Evolutionary conservation across 2,329 filamentous ascomycete species (phyloP).

Genomic region (Podosphaera fusca): DNA sequence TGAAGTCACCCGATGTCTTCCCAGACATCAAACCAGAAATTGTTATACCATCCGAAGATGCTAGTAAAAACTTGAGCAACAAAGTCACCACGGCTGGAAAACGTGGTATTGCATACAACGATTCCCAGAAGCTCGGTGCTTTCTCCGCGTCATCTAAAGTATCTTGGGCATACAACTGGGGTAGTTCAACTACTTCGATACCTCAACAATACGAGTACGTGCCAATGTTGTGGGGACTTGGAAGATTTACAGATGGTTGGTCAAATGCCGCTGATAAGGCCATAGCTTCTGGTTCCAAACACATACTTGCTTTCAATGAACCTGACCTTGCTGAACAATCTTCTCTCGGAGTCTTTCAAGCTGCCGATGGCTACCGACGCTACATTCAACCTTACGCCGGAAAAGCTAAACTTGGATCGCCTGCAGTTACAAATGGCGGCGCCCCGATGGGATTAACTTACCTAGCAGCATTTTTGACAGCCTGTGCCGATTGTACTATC

Average conservation of each 20-base stretch:
- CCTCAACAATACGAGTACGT: conserved; percentile 30
- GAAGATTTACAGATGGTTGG: conserved; percentile 26
- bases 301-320: conserved; percentile 50
- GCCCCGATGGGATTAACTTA: conserved; percentile 20
- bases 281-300: conserved; percentile 28
- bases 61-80: background rate
- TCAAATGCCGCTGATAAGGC: conserved; percentile 24
- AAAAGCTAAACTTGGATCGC: conserved; percentile 22
- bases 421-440: conserved; percentile 24
- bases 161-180: conserved; percentile 51
- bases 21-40: background rate
- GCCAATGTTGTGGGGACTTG: conserved; percentile 41
- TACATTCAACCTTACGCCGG: conserved; percentile 23
- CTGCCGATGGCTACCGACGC: conserved; percentile 19
- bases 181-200: conserved; percentile 18
- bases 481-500: conserved; percentile 21
- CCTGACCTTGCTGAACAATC: conserved; percentile 37
- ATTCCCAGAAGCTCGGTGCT: conserved; percentile 25
- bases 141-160: conserved; percentile 24
- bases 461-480: conserved; percentile 21
- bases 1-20: conserved; percentile 1
- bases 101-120: conserved; percentile 49
- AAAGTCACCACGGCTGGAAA: conserved; percentile 13
- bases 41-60: background rate
- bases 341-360: conserved; percentile 20